These are phyloP conservation scores for Leccinum rimulosum DNA, from an alignment of 768 basidiomycete genomes.

Conservation along the genomic window DNA sequence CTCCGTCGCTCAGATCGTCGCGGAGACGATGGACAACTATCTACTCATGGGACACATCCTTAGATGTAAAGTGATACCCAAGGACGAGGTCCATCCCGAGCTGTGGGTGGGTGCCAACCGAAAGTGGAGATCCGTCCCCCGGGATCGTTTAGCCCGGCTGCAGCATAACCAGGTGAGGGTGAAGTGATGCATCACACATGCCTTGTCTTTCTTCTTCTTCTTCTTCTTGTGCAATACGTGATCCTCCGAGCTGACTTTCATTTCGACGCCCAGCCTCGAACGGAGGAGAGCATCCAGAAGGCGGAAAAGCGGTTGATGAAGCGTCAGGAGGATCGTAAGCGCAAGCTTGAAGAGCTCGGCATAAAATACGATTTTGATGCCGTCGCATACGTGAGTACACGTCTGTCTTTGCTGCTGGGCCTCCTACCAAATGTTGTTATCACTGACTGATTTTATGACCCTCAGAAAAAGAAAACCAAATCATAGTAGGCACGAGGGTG, in stretches of 20 bases:
- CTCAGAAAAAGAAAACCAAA: constrained; percentile 38
- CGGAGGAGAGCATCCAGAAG: constrained; percentile 62
- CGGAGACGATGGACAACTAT: constrained; percentile 99
- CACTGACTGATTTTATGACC: neutral
- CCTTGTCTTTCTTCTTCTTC: neutral
- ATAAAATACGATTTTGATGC: constrained; percentile 84
- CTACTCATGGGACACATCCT: constrained; percentile 93
- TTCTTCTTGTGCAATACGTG: neutral
- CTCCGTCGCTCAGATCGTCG: constrained; percentile 89
- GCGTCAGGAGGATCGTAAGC: constrained; percentile 74
- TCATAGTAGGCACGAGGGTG: constrained; percentile 13
- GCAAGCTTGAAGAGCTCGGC: constrained; percentile 74
- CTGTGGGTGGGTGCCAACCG: constrained; percentile 97
- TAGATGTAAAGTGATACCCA: constrained; percentile 85
- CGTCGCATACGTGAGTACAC: constrained; percentile 74
- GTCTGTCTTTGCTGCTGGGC: neutral
- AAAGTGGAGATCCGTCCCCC: constrained; percentile 80
- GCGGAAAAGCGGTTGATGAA: constrained; percentile 68
- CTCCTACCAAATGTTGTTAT: neutral
- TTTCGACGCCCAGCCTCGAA: constrained; percentile 54
- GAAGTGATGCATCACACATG: neutral
- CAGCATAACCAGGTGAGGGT: constrained; percentile 77
- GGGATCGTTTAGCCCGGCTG: constrained; percentile 63
- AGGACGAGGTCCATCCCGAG: constrained; percentile 87
- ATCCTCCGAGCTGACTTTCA: constrained; percentile 7